A percentile compares a stretch with the other conserved stretches of the same genome.
Evolutionary conservation across 768 basidiomycete species (phyloP).

Genomic region (Daedaleopsis sinensis): DNA sequence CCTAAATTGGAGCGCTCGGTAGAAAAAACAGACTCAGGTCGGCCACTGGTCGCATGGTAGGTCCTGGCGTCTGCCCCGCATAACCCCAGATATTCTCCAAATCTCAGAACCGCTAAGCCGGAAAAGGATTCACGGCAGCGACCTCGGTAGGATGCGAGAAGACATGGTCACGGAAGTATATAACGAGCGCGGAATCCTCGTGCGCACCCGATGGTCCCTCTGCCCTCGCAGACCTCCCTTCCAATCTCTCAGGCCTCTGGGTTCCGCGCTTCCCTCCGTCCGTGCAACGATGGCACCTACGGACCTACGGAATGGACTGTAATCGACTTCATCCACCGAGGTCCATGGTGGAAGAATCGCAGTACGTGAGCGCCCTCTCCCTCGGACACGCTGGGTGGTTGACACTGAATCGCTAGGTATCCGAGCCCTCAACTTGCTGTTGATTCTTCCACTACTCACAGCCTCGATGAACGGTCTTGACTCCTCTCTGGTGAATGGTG

Average conservation of each 20-base stretch:
- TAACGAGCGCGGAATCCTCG: slow-evolving; percentile 1
- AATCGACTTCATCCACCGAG: slow-evolving; percentile 60
- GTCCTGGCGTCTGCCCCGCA: slow-evolving; percentile 23
- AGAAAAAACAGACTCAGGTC: background rate
- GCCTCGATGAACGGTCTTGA: slow-evolving; percentile 69
- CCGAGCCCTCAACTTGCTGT: slow-evolving; percentile 56
- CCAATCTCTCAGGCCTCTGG: background rate
- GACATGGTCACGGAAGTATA: slow-evolving; percentile 14
- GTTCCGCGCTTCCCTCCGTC: background rate
- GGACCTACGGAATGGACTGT: slow-evolving; percentile 54
- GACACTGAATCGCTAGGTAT: slow-evolving; percentile 45
- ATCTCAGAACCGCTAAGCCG: slow-evolving; percentile 10
- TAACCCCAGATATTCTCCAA: slow-evolving; percentile 27
- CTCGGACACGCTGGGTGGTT: background rate
- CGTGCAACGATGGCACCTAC: slow-evolving; percentile 35
- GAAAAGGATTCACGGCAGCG: slow-evolving; percentile 3
- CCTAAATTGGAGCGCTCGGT: background rate
- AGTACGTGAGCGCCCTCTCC: slow-evolving; percentile 39
- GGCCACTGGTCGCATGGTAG: background rate
- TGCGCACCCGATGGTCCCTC: slow-evolving; percentile 6
- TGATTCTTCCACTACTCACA: slow-evolving; percentile 66
- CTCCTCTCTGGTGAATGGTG: slow-evolving; percentile 64
- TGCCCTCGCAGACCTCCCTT: background rate
- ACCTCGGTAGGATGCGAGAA: background rate
- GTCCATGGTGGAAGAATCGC: slow-evolving; percentile 63